phyloP scores from a whole-genome alignment of 2,329 filamentous ascomycete species.

The Diaporthe helianthi region DNA sequence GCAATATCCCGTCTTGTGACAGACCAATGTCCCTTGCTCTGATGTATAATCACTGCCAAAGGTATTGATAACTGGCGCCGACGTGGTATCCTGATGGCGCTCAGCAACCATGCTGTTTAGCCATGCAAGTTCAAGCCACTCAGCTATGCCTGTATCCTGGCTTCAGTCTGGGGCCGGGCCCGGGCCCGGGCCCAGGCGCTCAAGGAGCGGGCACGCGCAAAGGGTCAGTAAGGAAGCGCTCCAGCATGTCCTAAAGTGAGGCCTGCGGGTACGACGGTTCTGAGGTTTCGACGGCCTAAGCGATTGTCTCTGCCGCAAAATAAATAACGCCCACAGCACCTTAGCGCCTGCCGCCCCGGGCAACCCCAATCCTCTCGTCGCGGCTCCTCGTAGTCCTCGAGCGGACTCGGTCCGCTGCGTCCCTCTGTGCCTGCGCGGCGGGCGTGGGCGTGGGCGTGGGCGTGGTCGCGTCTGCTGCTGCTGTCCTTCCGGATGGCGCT shows the following conservation, averaged over 20 bases:
- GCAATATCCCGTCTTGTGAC: not conserved
- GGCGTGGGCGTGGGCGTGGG: constrained; percentile 33
- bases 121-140: not conserved
- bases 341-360: constrained; percentile 36
- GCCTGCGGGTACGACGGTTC: not conserved
- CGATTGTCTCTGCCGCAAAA: not conserved
- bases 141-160: not conserved
- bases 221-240: not conserved
- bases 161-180: too few relatives aligned
- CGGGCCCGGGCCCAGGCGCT: too few relatives aligned
- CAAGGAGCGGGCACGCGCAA: not conserved
- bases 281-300: not conserved
- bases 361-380: constrained; percentile 43
- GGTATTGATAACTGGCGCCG: not conserved
- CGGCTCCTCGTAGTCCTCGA: constrained; percentile 40
- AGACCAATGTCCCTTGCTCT: not conserved
- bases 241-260: not conserved
- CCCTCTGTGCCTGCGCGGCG: constrained; percentile 19
- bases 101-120: not conserved
- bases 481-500: constrained; percentile 4
- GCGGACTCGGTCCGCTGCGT: constrained; percentile 16
- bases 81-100: not conserved
- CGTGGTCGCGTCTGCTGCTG: constrained; percentile 25
- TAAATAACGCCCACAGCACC: not conserved
- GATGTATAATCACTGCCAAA: not conserved